Evolutionary conservation across 306 rosid genomes (phyloP).

Genomic region (Senna siamea): DNA sequence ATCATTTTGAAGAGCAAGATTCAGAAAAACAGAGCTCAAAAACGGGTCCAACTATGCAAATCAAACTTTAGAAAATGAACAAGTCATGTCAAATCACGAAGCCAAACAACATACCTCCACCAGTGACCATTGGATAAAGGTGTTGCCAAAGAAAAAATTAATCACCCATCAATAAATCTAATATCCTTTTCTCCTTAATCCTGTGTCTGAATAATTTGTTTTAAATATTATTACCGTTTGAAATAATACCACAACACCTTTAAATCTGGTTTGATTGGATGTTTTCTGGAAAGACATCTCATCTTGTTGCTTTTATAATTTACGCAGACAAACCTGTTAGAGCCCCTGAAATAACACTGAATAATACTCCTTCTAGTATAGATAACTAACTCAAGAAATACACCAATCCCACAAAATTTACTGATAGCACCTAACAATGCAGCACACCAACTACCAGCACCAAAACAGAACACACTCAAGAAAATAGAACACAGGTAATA

Average conservation of each 20-base stretch:
- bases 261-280: neutral
- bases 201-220: too few species aligned
- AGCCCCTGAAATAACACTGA: too few species aligned
- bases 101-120: neutral
- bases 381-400: too few species aligned
- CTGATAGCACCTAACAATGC: too few species aligned
- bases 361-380: too few species aligned
- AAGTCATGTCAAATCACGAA: neutral
- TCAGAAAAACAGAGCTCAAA: neutral
- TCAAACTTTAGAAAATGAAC: neutral
- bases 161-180: too few species aligned
- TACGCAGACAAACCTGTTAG: neutral
- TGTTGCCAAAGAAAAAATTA: too few species aligned
- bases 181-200: too few species aligned
- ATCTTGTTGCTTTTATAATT: neutral
- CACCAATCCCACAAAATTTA: too few species aligned
- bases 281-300: neutral
- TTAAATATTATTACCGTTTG: neutral
- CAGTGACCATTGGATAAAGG: neutral
- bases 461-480: too few species aligned
- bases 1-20: neutral
- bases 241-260: constrained; percentile 10
- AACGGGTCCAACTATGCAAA: neutral
- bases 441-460: too few species aligned
- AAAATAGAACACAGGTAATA: too few species aligned